Base-by-base conservation (phyloP, 1,284 basidiomycete species). In the Pyrrhoderma noxium region DNA sequence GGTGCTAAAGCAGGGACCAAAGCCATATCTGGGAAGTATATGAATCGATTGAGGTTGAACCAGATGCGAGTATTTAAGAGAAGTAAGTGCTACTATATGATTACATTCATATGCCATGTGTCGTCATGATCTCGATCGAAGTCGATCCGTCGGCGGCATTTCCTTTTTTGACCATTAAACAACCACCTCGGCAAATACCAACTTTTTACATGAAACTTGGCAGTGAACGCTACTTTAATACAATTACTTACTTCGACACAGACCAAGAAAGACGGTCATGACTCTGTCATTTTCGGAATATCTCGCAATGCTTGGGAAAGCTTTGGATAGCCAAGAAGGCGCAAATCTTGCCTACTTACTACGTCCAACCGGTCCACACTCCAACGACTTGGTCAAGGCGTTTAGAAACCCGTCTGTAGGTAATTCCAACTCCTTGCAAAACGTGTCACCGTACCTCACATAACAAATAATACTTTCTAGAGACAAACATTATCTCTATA, bases 1-100 rank as follows among this genome's bases (percentile, higher is more conserved):
- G 89, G 81, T 22, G 75, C 70, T 49, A 95, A 79, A 45, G 79
- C 78, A 3, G 87, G 87, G 69, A 86, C 88, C 45, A 95, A 75
- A 49, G 92, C 85, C 93, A 95, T 95, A 13, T 21, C 42, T 16
- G 22, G 16, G n/a, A 47, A 21, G 34, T 21, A 5, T 40, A n/a
- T n/a, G n/a, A n/a, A n/a, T n/a, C n/a, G n/a, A n/a, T n/a, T n/a
- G n/a, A n/a, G n/a, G n/a, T n/a, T n/a, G n/a, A n/a, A n/a, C n/a
- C n/a, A n/a, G n/a, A n/a, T n/a, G n/a, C n/a, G n/a, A n/a, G n/a
- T n/a, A n/a, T n/a, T n/a, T n/a, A n/a, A n/a, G n/a, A n/a, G n/a
- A n/a, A n/a, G n/a, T n/a, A n/a, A n/a, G n/a, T n/a, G 5, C 5
- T 31, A 11, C 27, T 5, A 11, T 31, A 31, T 31, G 27, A 11